These are phyloP conservation scores for Coemansia javaensis DNA, from an alignment of 192 early-diverging fungal species.

Conservation along the genomic window DNA sequence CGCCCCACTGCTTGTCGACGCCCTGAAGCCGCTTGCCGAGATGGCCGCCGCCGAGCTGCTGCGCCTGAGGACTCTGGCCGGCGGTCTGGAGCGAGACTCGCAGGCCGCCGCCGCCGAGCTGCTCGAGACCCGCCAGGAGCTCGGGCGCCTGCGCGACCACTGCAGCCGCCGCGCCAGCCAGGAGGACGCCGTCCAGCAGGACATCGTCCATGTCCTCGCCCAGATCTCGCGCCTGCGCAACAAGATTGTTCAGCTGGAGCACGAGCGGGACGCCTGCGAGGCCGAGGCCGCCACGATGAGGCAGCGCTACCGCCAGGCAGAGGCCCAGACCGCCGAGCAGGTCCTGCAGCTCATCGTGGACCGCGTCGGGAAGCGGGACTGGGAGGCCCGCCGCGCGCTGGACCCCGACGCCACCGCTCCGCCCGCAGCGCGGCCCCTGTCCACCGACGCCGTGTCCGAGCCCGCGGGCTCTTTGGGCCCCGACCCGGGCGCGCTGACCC, in stretches of 20 bases:
- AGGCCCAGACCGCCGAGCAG: slow-evolving; percentile 19
- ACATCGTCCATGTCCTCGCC: slow-evolving; percentile 39
- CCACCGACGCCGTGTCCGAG: no score
- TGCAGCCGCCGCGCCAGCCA: slow-evolving; percentile 25
- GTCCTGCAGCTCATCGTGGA: slow-evolving; percentile 40
- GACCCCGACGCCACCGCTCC: not conserved
- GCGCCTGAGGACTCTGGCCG: slow-evolving; percentile 13
- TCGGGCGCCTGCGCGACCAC: slow-evolving; percentile 19
- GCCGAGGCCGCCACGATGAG: slow-evolving; percentile 17
- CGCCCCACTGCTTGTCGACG: slow-evolving; percentile 13
- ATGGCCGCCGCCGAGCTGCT: slow-evolving; percentile 17
- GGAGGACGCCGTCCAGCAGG: slow-evolving; percentile 40
- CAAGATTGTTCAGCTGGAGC: slow-evolving; percentile 24
- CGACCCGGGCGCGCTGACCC: slow-evolving; percentile 5
- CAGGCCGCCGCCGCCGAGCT: slow-evolving; percentile 25
- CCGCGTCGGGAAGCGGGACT: slow-evolving; percentile 29
- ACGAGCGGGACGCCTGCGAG: slow-evolving; percentile 20
- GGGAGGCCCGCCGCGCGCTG: slow-evolving; percentile 7
- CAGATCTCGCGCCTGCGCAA: slow-evolving; percentile 38
- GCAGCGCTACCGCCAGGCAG: slow-evolving; percentile 24
- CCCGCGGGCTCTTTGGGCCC: not conserved
- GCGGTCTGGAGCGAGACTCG: slow-evolving; percentile 27
- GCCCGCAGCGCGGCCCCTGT: not conserved
- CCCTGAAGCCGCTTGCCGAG: slow-evolving; percentile 21
- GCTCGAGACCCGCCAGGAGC: slow-evolving; percentile 15